Percentiles rank a stretch among this genome's conserved stretches.
Evolutionary conservation across 2,329 filamentous ascomycete genomes (phyloP).

Genomic region (Orbilia oligospora): DNA sequence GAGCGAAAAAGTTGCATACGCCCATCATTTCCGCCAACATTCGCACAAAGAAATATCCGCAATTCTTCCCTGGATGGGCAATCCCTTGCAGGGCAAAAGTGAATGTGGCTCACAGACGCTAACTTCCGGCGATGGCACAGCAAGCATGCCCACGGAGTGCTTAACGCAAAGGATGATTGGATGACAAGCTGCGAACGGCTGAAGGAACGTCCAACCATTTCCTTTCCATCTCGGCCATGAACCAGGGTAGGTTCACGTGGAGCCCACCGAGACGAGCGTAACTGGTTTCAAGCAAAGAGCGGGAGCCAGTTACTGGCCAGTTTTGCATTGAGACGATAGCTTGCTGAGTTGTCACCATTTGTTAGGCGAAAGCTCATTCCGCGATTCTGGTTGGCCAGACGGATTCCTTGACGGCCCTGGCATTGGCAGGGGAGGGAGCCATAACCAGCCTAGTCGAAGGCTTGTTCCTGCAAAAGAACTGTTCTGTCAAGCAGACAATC

Average conservation of each 20-base stretch:
- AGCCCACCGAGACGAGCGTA: conserved; percentile 56
- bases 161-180: conserved; percentile 57
- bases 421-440: conserved; percentile 49
- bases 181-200: conserved; percentile 53
- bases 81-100: conserved; percentile 46
- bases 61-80: conserved; percentile 28
- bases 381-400: conserved; percentile 51
- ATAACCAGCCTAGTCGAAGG: conserved; percentile 49
- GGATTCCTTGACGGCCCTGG: conserved; percentile 58
- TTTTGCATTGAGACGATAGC: conserved; percentile 61
- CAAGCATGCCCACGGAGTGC: conserved; percentile 52
- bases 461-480: conserved; percentile 57
- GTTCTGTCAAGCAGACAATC: conserved; percentile 46
- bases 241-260: conserved; percentile 59
- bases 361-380: conserved; percentile 56
- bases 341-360: conserved; percentile 62
- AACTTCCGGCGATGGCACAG: conserved; percentile 59
- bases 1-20: conserved; percentile 17
- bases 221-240: conserved; percentile 50
- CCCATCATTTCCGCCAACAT: conserved; percentile 34
- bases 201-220: conserved; percentile 52
- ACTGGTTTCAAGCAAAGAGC: conserved; percentile 59
- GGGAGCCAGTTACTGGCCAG: conserved; percentile 55
- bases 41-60: conserved; percentile 48
- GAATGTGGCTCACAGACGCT: conserved; percentile 59